Conservation (phyloP, 257 asterid species). For the Ocimum tenuiflorum region DNA sequence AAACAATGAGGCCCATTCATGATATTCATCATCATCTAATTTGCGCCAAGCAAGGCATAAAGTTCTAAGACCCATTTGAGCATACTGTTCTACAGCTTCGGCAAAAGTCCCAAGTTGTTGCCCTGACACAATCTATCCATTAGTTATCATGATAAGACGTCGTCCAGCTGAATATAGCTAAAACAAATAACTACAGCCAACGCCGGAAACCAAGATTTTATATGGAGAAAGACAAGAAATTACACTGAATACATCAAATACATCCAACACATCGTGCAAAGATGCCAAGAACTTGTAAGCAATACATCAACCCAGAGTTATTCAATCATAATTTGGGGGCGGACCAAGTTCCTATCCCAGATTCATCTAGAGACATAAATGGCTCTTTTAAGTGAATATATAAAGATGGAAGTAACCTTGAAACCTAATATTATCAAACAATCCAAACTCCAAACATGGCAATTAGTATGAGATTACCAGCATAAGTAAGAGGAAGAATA, state of each 20-base stretch:
- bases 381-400: background rate
- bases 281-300: background rate
- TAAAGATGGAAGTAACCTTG: background rate
- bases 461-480: constrained; percentile 47
- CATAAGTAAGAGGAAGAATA: constrained; percentile 64
- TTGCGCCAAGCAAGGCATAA: constrained; percentile 97
- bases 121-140: constrained; percentile 48
- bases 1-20: constrained; percentile 82
- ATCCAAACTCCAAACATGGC: background rate
- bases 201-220: background rate
- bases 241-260: background rate
- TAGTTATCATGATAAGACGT: constrained; percentile 20
- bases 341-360: background rate
- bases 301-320: background rate
- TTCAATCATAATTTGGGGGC: background rate
- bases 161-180: constrained; percentile 2
- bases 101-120: constrained; percentile 65
- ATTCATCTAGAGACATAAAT: background rate
- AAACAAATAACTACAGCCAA: background rate
- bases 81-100: constrained; percentile 92
- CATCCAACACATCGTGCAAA: background rate
- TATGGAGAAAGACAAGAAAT: background rate
- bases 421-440: background rate
- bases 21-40: constrained; percentile 70
- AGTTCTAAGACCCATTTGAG: constrained; percentile 93